Evolutionary conservation across 1,139 yeast genomes (phyloP).

Genomic region (Blastobotrys malaysiensis): DNA sequence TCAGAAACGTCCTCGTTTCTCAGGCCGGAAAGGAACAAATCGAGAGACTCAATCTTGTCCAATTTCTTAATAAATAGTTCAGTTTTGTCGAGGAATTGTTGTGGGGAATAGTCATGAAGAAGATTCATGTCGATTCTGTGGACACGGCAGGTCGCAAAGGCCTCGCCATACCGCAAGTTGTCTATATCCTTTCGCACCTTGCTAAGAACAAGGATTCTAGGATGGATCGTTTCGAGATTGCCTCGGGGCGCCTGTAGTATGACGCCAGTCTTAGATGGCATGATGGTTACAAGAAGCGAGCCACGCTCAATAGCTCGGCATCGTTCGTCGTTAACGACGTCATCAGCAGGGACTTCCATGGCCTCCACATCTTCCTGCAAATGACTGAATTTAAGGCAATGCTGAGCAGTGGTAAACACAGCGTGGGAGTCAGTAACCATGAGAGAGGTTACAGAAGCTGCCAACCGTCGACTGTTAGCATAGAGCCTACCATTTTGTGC

Average conservation of each 20-base stretch:
- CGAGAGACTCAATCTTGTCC: slow-evolving; percentile 67
- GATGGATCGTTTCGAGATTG: slow-evolving; percentile 87
- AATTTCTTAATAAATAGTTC: slow-evolving; percentile 70
- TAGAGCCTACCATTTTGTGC: slow-evolving; percentile 62
- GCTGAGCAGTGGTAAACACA: slow-evolving; percentile 83
- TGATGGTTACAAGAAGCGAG: slow-evolving; percentile 67
- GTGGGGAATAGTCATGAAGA: slow-evolving; percentile 80
- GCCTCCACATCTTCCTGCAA: slow-evolving; percentile 40
- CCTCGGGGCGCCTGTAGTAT: slow-evolving; percentile 95
- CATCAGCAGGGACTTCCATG: slow-evolving; percentile 32
- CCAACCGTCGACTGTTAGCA: slow-evolving; percentile 56
- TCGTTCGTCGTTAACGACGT: slow-evolving; percentile 61
- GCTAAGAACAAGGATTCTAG: slow-evolving; percentile 84
- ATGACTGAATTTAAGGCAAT: slow-evolving; percentile 77
- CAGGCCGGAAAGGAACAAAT: slow-evolving; percentile 79
- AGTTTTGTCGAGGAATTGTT: slow-evolving; percentile 55
- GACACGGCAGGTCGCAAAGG: slow-evolving; percentile 78
- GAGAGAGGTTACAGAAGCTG: slow-evolving; percentile 78
- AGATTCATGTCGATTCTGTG: slow-evolving; percentile 91
- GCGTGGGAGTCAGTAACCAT: slow-evolving; percentile 67
- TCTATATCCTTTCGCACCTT: slow-evolving; percentile 72
- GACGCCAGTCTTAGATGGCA: slow-evolving; percentile 80
- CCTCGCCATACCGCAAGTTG: slow-evolving; percentile 53
- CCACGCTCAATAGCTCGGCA: slow-evolving; percentile 89
- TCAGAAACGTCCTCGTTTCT: slow-evolving; percentile 80